Evolutionary conservation across 768 basidiomycete genomes (phyloP).

Genomic region (Strobilomyces echinocephalus): DNA sequence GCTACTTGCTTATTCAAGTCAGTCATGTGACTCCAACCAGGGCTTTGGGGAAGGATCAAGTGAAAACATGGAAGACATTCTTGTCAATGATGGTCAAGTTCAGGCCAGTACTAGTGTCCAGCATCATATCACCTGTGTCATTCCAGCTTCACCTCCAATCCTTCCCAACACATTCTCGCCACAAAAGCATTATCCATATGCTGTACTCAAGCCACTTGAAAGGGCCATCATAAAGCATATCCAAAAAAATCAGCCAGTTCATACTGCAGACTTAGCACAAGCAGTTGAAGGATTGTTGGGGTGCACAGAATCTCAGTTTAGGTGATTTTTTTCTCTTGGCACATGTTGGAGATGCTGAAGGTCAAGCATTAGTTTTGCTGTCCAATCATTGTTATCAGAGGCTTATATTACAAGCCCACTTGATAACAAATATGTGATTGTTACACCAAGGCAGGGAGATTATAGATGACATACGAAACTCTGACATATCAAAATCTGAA

Average conservation of each 20-base stretch:
- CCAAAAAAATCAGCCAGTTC: neutral
- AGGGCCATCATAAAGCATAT: constrained; percentile 19
- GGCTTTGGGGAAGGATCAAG: neutral
- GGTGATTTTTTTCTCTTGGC: constrained; percentile 12
- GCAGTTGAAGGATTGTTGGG: constrained; percentile 5
- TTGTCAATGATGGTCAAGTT: neutral
- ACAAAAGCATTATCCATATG: constrained; percentile 17
- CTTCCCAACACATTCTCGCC: constrained; percentile 20
- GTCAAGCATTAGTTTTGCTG: constrained; percentile 9
- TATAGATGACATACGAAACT: too few relatives aligned
- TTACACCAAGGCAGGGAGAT: constrained; percentile 24
- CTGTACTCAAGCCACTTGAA: constrained; percentile 15
- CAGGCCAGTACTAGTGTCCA: neutral
- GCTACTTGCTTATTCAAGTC: neutral
- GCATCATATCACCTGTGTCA: neutral
- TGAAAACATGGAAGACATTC: neutral
- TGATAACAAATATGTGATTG: constrained; percentile 25
- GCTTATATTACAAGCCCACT: constrained; percentile 30
- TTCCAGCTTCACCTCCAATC: neutral
- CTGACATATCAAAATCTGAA: neutral
- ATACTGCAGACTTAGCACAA: constrained; percentile 13
- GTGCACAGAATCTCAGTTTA: constrained; percentile 20
- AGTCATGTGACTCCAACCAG: constrained; percentile 6
- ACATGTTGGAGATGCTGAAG: neutral
- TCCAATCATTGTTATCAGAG: constrained; percentile 23